Base-by-base conservation (phyloP, 768 basidiomycete genomes). In the Leccinum ochraceum region DNA sequence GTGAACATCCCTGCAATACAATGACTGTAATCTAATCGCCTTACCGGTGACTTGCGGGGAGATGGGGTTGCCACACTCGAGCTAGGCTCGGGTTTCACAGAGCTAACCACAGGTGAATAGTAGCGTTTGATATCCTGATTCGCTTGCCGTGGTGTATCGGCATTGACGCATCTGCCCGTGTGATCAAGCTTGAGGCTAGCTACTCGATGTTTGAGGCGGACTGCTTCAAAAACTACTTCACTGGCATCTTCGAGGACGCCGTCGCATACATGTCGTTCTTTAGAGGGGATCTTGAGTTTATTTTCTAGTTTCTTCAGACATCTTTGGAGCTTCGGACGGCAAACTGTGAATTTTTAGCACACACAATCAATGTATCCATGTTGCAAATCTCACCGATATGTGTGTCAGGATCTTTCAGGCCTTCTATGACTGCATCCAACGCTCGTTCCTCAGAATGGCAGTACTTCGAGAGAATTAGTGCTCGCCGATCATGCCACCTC, bases 401-500 rank as follows among this genome's bases (percentile, higher is more conserved):
- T 1, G 94, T 96, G 68, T 90, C 88, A 4, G 83, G 80, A 71
- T 98, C 95, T 44, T 80, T 71, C 59, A 95, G 72, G 2, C 85
- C 91, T 49, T 81, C 79, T 4, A 73, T 68, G n/a, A 83, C 78
- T 26, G 82, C 77, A 10, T 68, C 68, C 28, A 76, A 66, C 50
- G 82, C 79, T 56, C 66, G 82, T 73, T 64, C 71, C 56, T 69
- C 75, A 42, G 66, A 75, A 46, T 79, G 76, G 55, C 74, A 73
- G 39, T 72, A 70, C 67, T 78, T 83, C 71, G 85, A 90, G 46
- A 89, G 79, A 24, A 98, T 76, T 8, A 96, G 75, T 3, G 92
- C 93, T 6, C 89, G 81, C 14, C 95, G 85, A 34, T 95, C 92
- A 70, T 98, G 88, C 92, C 95, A 95, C 53, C 79, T 81, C 53